Evolutionary conservation across 1,284 basidiomycete species (phyloP).

Genomic region (Leccinum angustisporum): DNA sequence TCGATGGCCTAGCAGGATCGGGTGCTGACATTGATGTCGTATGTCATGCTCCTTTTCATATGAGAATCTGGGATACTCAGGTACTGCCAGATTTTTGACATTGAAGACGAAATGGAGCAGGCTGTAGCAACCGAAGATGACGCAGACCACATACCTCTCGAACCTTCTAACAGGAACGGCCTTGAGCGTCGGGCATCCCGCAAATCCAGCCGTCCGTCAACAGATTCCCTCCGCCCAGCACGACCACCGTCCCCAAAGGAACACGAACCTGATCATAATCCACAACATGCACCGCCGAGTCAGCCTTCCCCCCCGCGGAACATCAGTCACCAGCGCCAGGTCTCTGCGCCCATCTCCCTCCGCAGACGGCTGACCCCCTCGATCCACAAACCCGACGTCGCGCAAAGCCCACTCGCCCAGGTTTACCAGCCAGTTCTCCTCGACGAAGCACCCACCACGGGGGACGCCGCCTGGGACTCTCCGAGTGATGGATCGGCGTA

Average conservation of each 20-base stretch:
- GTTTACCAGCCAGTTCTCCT: slow-evolving; percentile 66
- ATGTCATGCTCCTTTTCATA: slow-evolving; percentile 28
- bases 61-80: background rate
- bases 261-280: slow-evolving; percentile 1
- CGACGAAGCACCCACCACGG: slow-evolving; percentile 43
- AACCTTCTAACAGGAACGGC: slow-evolving; percentile 9
- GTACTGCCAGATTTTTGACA: slow-evolving; percentile 69
- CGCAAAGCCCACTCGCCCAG: slow-evolving; percentile 63
- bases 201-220: slow-evolving; percentile 34
- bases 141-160: slow-evolving; percentile 9
- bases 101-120: slow-evolving; percentile 40
- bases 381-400: slow-evolving; percentile 42
- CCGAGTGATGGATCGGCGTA: slow-evolving; percentile 15
- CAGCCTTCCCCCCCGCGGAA: slow-evolving; percentile 15
- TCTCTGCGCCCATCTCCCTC: slow-evolving; percentile 30
- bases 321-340: slow-evolving; percentile 13
- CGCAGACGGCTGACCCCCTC: slow-evolving; percentile 50
- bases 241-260: slow-evolving; percentile 27
- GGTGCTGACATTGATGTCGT: slow-evolving; percentile 75
- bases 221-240: slow-evolving; percentile 19
- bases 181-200: slow-evolving; percentile 35
- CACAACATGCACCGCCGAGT: slow-evolving; percentile 4
- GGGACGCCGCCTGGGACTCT: slow-evolving; percentile 28
- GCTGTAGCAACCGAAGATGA: slow-evolving; percentile 12
- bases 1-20: slow-evolving; percentile 76